A percentile compares a stretch with the other conserved stretches of the same genome.
Conservation (phyloP, 352 stramenopile species). For the Pythium periplocum region DNA sequence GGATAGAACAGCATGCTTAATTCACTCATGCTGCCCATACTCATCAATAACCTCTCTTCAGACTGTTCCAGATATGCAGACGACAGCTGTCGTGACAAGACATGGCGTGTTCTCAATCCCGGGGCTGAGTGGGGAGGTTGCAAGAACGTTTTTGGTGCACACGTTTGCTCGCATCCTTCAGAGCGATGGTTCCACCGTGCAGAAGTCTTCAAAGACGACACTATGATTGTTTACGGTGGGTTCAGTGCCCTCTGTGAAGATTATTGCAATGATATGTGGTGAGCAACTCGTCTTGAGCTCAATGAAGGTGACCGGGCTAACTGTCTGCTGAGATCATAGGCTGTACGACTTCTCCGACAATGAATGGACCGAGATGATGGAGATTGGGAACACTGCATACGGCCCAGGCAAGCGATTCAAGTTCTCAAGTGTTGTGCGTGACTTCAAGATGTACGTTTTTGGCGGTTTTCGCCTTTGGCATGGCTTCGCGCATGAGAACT, state of each 20-base stretch:
- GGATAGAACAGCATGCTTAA: too few species aligned
- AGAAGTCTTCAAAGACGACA: conserved; percentile 83
- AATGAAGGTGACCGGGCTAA: too few species aligned
- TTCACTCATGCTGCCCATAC: too few species aligned
- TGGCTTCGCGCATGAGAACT: conserved; percentile 91
- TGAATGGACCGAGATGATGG: conserved; percentile 85
- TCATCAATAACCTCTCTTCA: conserved; percentile 8
- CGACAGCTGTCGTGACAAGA: conserved; percentile 68
- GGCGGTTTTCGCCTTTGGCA: conserved; percentile 95
- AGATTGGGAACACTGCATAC: conserved; percentile 44
- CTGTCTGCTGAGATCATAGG: conserved; percentile 3
- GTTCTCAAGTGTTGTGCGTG: conserved; percentile 78
- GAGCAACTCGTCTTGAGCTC: too few species aligned
- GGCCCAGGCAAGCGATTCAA: conserved; percentile 91
- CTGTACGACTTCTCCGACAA: conserved; percentile 90
- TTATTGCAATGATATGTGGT: conserved; percentile 96
- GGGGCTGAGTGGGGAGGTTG: conserved; percentile 90
- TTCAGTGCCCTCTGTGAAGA: conserved; percentile 92
- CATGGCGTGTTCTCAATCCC: conserved; percentile 82
- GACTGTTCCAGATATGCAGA: conserved; percentile 86
- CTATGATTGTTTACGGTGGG: conserved; percentile 92
- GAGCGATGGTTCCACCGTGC: conserved; percentile 89
- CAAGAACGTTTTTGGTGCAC: conserved; percentile 77
- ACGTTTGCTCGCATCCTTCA: conserved; percentile 83
- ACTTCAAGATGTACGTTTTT: conserved; percentile 77